Evolutionary conservation across 139 green algal species (phyloP), one percentile per base, ranked within the genome.

Genomic region (Chlamydomonas sphaeroides): DNA sequence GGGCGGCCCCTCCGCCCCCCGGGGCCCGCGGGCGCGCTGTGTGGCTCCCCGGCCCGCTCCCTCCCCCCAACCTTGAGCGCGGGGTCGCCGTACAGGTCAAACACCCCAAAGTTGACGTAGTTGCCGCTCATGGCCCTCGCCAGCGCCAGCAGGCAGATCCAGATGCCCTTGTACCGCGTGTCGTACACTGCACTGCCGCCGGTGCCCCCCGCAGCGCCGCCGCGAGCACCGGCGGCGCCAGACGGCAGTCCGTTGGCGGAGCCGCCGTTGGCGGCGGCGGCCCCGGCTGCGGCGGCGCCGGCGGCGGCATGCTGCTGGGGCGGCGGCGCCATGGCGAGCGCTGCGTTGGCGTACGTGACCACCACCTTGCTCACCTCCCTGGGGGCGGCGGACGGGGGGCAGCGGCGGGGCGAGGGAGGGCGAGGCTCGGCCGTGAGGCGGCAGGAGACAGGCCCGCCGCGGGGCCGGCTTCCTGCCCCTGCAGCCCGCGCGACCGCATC

Each of bases 71-170:
- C 92, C 89, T 92, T 94, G 30, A 99, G 92, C 11, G 97, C 95
- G 1, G 91, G 88, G 87, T 99, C 97, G 2, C 95, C 95, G 85
- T 99, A 99, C 5, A 99, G 93, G 41, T 98, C 96, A 93, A 99
- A 99, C 21, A 99, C 96, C 0, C 96, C 97, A 92, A 99, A 99
- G 88, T 99, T 99, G 78, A 98, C 96, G 89, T 99, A 99, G 78
- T 96, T 97, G 84, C 97, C 97, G 68, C 84, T 93, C 84, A 99
- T 93, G 0, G 95, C 95, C 33, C 94, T 89, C 21, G 91, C 88
- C 51, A 98, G 90, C 77, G 82, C 81, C 78, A 81, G 90, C 48
- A 99, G 85, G 85, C 92, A 96, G 0, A 98, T 84, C 95, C 94
- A 98, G 65, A 97, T 97, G 68, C 97, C 97, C 93, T 99, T 99